Evolutionary conservation across 192 early-diverging fungal species (phyloP).

Genomic region (Coemansia sp.): DNA sequence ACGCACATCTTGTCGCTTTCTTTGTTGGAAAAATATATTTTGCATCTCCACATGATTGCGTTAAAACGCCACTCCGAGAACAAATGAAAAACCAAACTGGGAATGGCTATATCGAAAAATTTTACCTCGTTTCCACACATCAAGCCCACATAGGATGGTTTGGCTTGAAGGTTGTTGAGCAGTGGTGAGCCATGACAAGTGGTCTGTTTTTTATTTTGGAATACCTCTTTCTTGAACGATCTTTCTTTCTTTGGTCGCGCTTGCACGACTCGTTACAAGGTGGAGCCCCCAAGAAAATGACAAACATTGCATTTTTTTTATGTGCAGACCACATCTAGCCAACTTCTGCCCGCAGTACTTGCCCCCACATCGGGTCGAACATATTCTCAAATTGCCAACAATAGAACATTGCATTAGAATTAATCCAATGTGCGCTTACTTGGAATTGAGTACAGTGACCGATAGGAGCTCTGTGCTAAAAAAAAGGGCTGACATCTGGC

Average conservation of each 20-base stretch:
- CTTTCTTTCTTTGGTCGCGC: neutral
- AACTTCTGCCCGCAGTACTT: neutral
- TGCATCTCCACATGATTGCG: neutral
- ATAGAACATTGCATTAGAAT: neutral
- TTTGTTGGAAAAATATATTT: neutral
- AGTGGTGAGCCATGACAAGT: neutral
- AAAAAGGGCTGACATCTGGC: too few relatives aligned
- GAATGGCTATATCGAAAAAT: too few relatives aligned
- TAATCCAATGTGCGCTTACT: too few relatives aligned
- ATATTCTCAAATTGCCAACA: neutral
- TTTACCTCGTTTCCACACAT: neutral
- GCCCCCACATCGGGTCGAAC: neutral
- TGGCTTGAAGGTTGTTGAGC: neutral
- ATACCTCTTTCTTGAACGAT: neutral
- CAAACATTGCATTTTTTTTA: neutral
- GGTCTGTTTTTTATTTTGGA: neutral
- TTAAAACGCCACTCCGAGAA: neutral
- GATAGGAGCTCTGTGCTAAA: too few relatives aligned
- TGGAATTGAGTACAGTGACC: too few relatives aligned
- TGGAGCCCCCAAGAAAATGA: neutral
- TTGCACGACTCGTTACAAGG: neutral
- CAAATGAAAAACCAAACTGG: neutral
- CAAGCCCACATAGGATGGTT: neutral
- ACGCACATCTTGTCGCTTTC: neutral
- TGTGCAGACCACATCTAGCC: neutral